A percentile compares a stretch with the other conserved stretches of the same genome.
phyloP scores from a whole-genome alignment of 495 filamentous ascomycete genomes.

The Wilcoxina mikolae region DNA sequence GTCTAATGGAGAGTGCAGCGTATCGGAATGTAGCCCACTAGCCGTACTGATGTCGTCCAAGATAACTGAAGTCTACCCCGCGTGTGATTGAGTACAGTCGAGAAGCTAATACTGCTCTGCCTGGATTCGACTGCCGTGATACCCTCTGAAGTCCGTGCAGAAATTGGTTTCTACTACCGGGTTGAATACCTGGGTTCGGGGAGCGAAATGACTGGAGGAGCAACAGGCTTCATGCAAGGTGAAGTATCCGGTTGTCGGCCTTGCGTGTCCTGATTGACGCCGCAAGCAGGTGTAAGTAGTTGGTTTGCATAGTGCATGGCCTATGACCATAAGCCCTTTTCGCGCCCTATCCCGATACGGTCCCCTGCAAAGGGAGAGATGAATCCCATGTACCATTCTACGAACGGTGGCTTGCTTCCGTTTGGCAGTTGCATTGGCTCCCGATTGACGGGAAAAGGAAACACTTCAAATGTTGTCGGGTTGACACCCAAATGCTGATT shows the following conservation, averaged over 20 bases:
- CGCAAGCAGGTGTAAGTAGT: background rate
- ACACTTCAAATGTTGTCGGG: background rate
- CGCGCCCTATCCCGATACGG: background rate
- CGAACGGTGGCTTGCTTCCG: background rate
- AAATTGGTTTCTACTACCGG: background rate
- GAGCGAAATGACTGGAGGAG: background rate
- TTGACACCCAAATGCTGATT: background rate
- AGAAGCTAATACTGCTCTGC: background rate
- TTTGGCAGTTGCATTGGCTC: background rate
- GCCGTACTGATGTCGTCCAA: background rate
- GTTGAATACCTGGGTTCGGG: background rate
- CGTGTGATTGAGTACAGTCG: background rate
- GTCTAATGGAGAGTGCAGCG: background rate
- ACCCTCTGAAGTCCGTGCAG: background rate
- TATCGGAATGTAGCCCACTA: background rate
- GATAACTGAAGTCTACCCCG: background rate
- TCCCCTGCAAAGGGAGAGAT: background rate
- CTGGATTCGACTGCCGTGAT: background rate
- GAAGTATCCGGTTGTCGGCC: slow-evolving; percentile 7
- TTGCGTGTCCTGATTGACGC: background rate
- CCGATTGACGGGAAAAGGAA: background rate
- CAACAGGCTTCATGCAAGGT: slow-evolving; percentile 5
- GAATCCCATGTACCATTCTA: background rate
- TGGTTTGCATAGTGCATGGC: background rate
- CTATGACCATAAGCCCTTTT: background rate